phyloP scores from a whole-genome alignment of 1,284 basidiomycete genomes.

The Ustilago sp. region DNA sequence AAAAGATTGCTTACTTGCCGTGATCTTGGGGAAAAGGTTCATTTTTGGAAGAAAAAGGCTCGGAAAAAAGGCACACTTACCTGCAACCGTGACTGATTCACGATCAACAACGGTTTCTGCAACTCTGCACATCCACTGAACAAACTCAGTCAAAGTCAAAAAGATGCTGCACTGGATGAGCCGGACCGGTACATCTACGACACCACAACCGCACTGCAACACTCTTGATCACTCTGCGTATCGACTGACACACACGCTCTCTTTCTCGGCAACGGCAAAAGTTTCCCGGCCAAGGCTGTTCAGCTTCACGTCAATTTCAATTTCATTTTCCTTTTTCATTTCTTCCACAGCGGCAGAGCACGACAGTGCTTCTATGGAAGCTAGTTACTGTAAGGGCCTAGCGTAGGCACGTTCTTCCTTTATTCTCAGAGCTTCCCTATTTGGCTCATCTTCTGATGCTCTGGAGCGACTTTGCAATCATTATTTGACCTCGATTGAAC shows the following conservation, averaged over 20 bases:
- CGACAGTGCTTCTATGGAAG: background rate
- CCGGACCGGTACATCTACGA: background rate
- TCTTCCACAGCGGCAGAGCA: background rate
- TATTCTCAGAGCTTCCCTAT: background rate
- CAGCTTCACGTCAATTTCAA: too few species aligned
- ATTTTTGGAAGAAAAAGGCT: slow-evolving; percentile 1
- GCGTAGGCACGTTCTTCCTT: background rate
- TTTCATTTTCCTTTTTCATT: background rate
- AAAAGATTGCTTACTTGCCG: background rate
- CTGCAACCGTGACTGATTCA: background rate
- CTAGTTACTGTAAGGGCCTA: background rate
- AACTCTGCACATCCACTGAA: background rate
- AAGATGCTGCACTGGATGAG: too few species aligned
- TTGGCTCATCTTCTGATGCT: background rate
- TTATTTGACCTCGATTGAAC: background rate
- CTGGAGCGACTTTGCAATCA: background rate
- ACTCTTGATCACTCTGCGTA: background rate
- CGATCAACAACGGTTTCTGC: background rate
- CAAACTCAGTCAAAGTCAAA: background rate
- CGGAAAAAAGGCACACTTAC: background rate
- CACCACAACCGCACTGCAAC: background rate
- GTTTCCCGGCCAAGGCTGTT: background rate
- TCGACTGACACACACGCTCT: background rate
- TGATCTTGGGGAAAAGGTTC: slow-evolving; percentile 1
- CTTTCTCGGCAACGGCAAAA: slow-evolving; percentile 1